Evolutionary conservation across 164 flowering plant species (phyloP).

Genomic region (Piper longum): DNA sequence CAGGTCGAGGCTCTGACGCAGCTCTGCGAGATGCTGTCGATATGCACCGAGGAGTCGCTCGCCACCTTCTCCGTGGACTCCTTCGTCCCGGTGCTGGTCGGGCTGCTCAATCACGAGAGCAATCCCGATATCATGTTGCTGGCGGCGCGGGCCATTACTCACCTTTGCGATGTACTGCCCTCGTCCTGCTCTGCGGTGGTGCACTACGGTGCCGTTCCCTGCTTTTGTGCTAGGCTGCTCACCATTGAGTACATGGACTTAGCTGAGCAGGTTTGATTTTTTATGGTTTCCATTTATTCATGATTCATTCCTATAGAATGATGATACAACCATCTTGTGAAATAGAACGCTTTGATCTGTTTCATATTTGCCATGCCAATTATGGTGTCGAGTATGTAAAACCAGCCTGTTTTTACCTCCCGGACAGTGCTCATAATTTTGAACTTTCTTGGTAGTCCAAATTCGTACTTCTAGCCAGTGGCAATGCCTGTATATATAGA

Average conservation of each 20-base stretch:
- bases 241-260: constrained; percentile 99
- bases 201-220: constrained; percentile 83
- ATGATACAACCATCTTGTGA: too few relatives aligned
- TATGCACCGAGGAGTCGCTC: constrained; percentile 90
- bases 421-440: too few relatives aligned
- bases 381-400: too few relatives aligned
- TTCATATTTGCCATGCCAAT: too few relatives aligned
- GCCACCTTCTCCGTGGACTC: constrained; percentile 94
- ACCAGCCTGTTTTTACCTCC: too few relatives aligned
- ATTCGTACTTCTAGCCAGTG: too few relatives aligned
- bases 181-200: constrained; percentile 95
- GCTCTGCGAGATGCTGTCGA: constrained; percentile 90
- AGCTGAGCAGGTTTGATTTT: constrained; percentile 75
- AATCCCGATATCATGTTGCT: constrained; percentile 95
- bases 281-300: not conserved
- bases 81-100: constrained; percentile 89
- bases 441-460: too few relatives aligned
- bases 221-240: constrained; percentile 77
- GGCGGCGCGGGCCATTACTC: constrained; percentile 90
- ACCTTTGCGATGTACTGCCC: constrained; percentile 87
- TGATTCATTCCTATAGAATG: not conserved
- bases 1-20: constrained; percentile 94
- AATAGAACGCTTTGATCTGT: too few relatives aligned
- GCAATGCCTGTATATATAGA: too few relatives aligned
- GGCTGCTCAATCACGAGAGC: constrained; percentile 81